These are phyloP conservation scores for Thermoascus crustaceus DNA, from an alignment of 2,329 filamentous ascomycete genomes.

Conservation along the genomic window DNA sequence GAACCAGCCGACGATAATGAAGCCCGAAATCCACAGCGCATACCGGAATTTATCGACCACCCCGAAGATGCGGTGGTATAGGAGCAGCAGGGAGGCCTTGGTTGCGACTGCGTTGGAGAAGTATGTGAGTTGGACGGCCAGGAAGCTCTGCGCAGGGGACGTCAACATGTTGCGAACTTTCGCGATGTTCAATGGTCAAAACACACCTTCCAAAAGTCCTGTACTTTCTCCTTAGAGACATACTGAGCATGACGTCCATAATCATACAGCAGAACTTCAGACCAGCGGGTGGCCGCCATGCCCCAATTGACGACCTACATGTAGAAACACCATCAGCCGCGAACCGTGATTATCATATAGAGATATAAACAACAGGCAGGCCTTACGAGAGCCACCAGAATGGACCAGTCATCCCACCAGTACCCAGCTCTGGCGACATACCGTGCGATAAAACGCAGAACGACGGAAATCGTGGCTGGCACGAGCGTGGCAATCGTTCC, in stretches of 20 bases:
- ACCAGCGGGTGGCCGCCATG: conserved; percentile 14
- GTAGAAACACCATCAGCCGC: not conserved
- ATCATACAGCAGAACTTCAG: conserved; percentile 11
- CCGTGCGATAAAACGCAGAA: conserved; percentile 16
- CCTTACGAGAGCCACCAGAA: conserved; percentile 16
- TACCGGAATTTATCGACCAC: conserved; percentile 16
- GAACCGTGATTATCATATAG: not conserved
- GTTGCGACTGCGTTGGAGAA: conserved; percentile 18
- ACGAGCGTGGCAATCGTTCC: conserved; percentile 18
- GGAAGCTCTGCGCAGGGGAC: conserved; percentile 13
- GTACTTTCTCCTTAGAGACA: conserved; percentile 8
- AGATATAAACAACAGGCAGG: not conserved
- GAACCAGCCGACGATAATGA: conserved; percentile 14
- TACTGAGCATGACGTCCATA: conserved; percentile 12
- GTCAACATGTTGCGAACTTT: not conserved
- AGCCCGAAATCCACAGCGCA: conserved; percentile 11
- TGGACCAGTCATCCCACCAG: conserved; percentile 26
- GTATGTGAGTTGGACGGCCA: conserved; percentile 18
- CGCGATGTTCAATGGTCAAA: not conserved
- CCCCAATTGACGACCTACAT: conserved; percentile 18
- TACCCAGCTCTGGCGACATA: conserved; percentile 13
- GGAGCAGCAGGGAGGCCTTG: conserved; percentile 18
- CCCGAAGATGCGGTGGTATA: conserved; percentile 23
- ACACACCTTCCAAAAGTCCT: conserved; percentile 15
- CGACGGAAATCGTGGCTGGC: conserved; percentile 16